Conservation (phyloP, 2,329 filamentous ascomycete genomes). For the Aspergillus clavatus region DNA sequence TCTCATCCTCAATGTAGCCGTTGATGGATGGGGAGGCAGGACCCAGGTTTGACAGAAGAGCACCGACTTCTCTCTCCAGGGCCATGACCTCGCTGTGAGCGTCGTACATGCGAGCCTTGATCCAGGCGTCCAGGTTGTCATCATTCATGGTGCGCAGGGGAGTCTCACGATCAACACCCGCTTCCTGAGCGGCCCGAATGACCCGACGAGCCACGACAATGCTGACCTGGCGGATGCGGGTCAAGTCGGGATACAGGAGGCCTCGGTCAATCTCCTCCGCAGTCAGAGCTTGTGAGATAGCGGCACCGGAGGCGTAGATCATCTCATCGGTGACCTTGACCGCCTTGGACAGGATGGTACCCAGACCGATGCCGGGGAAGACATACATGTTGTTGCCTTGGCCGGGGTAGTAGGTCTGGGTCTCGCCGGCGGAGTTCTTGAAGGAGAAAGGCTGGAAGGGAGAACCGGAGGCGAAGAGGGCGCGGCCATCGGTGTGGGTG, state of each 20-base stretch:
- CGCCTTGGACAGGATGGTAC: conserved; percentile 85
- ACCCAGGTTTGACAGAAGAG: conserved; percentile 36
- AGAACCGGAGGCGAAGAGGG: conserved; percentile 90
- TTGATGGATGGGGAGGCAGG: conserved; percentile 19
- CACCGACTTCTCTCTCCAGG: conserved; percentile 45
- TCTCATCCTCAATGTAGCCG: conserved; percentile 25
- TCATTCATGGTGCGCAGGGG: conserved; percentile 42
- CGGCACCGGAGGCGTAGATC: conserved; percentile 89
- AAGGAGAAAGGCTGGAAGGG: conserved; percentile 73
- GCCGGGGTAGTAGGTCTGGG: conserved; percentile 68
- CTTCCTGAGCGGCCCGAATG: conserved; percentile 83
- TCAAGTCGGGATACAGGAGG: conserved; percentile 85
- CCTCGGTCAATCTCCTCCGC: conserved; percentile 75
- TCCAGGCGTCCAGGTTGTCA: conserved; percentile 43
- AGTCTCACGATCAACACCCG: conserved; percentile 59
- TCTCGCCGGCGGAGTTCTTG: conserved; percentile 55
- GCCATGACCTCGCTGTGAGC: conserved; percentile 45
- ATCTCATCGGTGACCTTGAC: conserved; percentile 86
- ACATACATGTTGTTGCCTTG: conserved; percentile 84
- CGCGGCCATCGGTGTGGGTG: conserved; percentile 82
- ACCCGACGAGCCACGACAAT: conserved; percentile 83
- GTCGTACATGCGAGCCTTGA: conserved; percentile 48
- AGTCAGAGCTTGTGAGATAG: conserved; percentile 72
- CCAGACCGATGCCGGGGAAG: conserved; percentile 92
- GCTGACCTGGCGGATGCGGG: conserved; percentile 86